These are phyloP conservation scores for Nephelium lappaceum DNA, from an alignment of 345 rosid genomes.

Conservation along the genomic window DNA sequence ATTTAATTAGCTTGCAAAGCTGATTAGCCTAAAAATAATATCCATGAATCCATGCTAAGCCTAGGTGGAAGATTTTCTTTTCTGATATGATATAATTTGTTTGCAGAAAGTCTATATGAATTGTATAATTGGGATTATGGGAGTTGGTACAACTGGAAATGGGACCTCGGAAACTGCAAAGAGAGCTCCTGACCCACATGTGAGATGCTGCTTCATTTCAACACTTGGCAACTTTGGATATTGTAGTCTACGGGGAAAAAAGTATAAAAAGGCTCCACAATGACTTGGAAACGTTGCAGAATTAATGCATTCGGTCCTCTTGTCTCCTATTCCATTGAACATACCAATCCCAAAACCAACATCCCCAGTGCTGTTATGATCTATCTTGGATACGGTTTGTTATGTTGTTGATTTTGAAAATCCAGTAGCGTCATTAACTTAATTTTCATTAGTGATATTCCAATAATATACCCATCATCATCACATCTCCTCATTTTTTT, in stretches of 20 bases:
- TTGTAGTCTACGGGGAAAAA: not conserved
- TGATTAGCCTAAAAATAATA: conserved; percentile 12
- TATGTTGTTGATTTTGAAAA: conserved; percentile 21
- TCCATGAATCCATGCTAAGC: conserved; percentile 29
- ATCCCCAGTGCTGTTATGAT: conserved; percentile 48
- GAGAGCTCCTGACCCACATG: conserved; percentile 43
- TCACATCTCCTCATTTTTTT: too few species aligned
- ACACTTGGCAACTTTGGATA: conserved; percentile 35
- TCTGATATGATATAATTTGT: not conserved
- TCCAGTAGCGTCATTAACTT: conserved; percentile 12
- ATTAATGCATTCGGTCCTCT: conserved; percentile 36
- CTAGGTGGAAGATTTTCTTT: conserved; percentile 39
- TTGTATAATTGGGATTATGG: conserved; percentile 19
- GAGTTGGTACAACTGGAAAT: conserved; percentile 36
- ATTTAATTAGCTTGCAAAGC: conserved; percentile 22
- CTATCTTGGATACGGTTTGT: conserved; percentile 61
- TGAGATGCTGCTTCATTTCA: conserved; percentile 34
- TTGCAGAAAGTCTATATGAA: conserved; percentile 24
- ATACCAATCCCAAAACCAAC: conserved; percentile 39
- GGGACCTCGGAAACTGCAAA: conserved; percentile 45
- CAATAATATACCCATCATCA: not conserved
- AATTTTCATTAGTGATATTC: conserved; percentile 15
- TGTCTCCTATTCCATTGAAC: conserved; percentile 27
- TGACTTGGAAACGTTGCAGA: conserved; percentile 31
- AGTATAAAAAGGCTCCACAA: conserved; percentile 2